Conservation (phyloP, 169 alveolate genomes). For the Cryptosporidium ubiquitum region DNA sequence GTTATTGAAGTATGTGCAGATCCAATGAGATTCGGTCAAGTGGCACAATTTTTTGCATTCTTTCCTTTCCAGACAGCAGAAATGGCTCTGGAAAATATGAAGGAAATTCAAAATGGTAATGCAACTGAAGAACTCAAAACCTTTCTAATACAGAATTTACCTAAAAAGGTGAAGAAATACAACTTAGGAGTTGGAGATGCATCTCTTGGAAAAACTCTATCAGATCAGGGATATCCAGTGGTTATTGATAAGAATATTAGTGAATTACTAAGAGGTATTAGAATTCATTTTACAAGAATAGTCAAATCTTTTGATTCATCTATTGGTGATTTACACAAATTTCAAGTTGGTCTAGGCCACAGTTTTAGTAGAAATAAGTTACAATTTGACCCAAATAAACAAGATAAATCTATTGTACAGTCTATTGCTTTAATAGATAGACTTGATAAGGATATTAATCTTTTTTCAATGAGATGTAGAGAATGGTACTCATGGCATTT, state of each 20-base stretch:
- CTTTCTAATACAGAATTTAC: slow-evolving; percentile 88
- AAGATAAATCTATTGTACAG: slow-evolving; percentile 97
- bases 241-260: slow-evolving; percentile 82
- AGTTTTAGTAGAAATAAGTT: slow-evolving; percentile 93
- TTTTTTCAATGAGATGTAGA: slow-evolving; percentile 95
- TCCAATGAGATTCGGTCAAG: slow-evolving; percentile 87
- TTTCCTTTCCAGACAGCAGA: slow-evolving; percentile 92
- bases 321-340: slow-evolving; percentile 86
- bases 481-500: slow-evolving; percentile 99
- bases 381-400: slow-evolving; percentile 94
- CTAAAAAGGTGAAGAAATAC: slow-evolving; percentile 85
- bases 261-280: slow-evolving; percentile 91
- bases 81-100: slow-evolving; percentile 92
- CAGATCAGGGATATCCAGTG: slow-evolving; percentile 84
- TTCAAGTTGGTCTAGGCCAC: slow-evolving; percentile 95
- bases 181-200: slow-evolving; percentile 88
- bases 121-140: slow-evolving; percentile 85
- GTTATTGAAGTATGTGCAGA: slow-evolving; percentile 86
- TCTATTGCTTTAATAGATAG: slow-evolving; percentile 95
- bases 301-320: slow-evolving; percentile 77
- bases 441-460: slow-evolving; percentile 94
- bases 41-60: slow-evolving; percentile 90
- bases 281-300: slow-evolving; percentile 82
- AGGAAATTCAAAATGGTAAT: slow-evolving; percentile 87
- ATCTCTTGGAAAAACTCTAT: slow-evolving; percentile 82